These are phyloP conservation scores for Paramecium sexaurelia DNA, from an alignment of 73 alveolate species.

Conservation along the genomic window DNA sequence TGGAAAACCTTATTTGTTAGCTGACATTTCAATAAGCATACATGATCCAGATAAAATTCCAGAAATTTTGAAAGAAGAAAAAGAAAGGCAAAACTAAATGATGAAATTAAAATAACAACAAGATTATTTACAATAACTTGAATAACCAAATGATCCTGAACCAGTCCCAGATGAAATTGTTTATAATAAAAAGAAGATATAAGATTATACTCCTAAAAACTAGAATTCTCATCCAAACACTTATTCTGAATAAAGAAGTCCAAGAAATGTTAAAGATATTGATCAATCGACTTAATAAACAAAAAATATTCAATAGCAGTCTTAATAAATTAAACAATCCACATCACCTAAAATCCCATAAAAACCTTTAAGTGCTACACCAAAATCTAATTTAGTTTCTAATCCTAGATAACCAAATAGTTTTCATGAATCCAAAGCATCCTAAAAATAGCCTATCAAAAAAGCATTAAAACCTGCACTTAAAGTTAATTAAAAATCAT, in stretches of 20 bases:
- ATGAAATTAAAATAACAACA: background rate
- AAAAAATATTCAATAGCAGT: background rate
- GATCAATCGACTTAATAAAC: background rate
- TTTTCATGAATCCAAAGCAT: background rate
- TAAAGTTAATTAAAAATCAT: background rate
- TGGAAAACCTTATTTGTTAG: background rate
- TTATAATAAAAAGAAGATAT: background rate
- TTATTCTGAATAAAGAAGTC: background rate
- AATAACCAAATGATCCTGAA: background rate
- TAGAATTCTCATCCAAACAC: background rate
- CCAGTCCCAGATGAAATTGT: conserved; percentile 28
- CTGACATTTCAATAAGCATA: conserved; percentile 18
- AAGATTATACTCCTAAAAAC: background rate
- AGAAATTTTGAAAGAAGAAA: background rate
- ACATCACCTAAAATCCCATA: background rate
- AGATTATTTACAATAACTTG: background rate
- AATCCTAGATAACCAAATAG: background rate
- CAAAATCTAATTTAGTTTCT: background rate
- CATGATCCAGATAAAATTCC: conserved; percentile 14
- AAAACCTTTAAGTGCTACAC: conserved; percentile 31
- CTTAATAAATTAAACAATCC: background rate
- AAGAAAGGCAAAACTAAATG: background rate
- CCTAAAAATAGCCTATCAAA: background rate
- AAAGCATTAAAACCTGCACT: background rate
- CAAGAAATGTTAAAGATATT: background rate